Evolutionary conservation across 2,329 filamentous ascomycete genomes (phyloP), one percentile per base, ranked within the genome.

Genomic region (Ophiostoma ips): DNA sequence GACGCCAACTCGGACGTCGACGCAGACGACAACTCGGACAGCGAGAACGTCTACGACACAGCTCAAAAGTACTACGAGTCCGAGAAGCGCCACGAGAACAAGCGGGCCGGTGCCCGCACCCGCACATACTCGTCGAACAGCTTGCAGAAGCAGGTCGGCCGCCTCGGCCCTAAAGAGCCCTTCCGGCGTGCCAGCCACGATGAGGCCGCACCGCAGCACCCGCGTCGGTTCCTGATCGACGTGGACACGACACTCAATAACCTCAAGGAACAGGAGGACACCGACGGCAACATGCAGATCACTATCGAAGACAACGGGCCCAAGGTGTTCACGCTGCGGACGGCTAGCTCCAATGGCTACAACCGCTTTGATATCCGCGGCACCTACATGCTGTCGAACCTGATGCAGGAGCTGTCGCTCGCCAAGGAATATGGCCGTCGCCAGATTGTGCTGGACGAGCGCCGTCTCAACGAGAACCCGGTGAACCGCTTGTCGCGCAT

Each of bases 351-450:
- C 34, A 87, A 84, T 58, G 90, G 89, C 38, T 79, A 85, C 69
- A 90, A 89, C 61, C 81, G 81, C 55, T 88, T 90, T 65, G 89
- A 96, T 62, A 79, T 98, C 55, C 84, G 90, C 56, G 92, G 92
- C 60, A 96, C 87, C 31, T 98, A 98, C 66, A 94, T 94, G 83
- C 77, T 98, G 52, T 95, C 90, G 55, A 98, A 96, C 64, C 78
- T 96, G 43, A 74, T 96, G 37, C 92, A 98, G 67, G 92, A 98
- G 68, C 76, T 98, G 57, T 92, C 85, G 1, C 75, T 96, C 57
- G 92, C 92, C 56, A 83, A 94, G 71, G 85, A 94, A 63, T 89
- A 87, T 61, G 88, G 87, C 52, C 83, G 87, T 54, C 87, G 88
- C 66, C 82, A 87, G 61, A 90, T 96, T 59, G 79, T 95, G 49